Evolutionary conservation across 768 basidiomycete species (phyloP).

Genomic region (Terana coerulea): DNA sequence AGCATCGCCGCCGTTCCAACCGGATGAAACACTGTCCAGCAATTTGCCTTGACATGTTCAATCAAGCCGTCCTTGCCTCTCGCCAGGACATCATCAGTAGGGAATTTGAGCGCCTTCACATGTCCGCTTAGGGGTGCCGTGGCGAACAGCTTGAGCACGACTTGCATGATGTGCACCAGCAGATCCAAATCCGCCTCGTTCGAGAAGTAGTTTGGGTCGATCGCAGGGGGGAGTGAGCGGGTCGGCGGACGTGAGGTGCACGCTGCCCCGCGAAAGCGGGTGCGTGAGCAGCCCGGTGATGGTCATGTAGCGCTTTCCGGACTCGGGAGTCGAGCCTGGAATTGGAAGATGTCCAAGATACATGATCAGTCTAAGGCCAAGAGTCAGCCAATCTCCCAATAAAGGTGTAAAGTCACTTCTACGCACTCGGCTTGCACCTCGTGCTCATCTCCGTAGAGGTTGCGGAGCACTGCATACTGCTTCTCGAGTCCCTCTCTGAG

Average conservation of each 20-base stretch:
- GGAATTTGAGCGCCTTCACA: neutral
- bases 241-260: conserved; percentile 18
- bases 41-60: neutral
- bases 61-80: neutral
- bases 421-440: neutral
- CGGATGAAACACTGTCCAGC: no score
- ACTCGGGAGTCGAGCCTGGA: no score
- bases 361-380: neutral
- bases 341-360: neutral
- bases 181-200: neutral
- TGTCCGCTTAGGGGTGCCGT: neutral
- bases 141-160: neutral
- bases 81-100: neutral
- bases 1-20: conserved; percentile 31
- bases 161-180: neutral
- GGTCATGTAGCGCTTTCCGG: no score
- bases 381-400: no score
- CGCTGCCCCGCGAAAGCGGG: no score
- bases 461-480: neutral
- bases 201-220: conserved; percentile 3
- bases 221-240: neutral
- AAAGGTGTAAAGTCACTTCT: no score
- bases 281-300: no score
- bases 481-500: neutral
- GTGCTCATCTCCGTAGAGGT: neutral